Evolutionary conservation across 2,329 filamentous ascomycete genomes (phyloP).

Genomic region (Zalaria sp.): DNA sequence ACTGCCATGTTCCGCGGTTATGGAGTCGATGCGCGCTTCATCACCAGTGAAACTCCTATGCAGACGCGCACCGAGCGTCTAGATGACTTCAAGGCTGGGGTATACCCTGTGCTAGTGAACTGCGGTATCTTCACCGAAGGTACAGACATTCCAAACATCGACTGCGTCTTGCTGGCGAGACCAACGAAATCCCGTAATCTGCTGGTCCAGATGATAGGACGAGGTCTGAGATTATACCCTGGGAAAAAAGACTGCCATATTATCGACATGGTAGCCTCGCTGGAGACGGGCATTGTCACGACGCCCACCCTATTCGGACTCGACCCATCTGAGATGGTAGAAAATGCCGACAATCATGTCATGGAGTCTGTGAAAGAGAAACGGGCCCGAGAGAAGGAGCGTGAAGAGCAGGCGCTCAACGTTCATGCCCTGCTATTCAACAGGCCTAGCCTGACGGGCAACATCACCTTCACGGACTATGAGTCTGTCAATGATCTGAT

Average conservation of each 20-base stretch:
- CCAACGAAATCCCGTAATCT: constrained; percentile 89
- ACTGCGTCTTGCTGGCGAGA: constrained; percentile 76
- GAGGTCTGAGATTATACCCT: constrained; percentile 71
- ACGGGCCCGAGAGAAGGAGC: constrained; percentile 25
- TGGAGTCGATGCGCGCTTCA: constrained; percentile 70
- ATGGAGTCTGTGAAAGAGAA: constrained; percentile 42
- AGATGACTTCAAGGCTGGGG: constrained; percentile 57
- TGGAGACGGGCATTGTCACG: constrained; percentile 74
- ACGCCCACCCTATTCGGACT: constrained; percentile 88
- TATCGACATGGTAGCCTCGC: constrained; percentile 85
- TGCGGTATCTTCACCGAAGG: constrained; percentile 96
- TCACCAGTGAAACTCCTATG: constrained; percentile 69
- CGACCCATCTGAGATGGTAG: constrained; percentile 64
- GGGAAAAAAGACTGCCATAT: constrained; percentile 83
- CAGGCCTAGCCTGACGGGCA: constrained; percentile 19
- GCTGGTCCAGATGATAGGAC: constrained; percentile 92
- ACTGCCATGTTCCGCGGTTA: constrained; percentile 61
- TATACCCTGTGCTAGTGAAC: constrained; percentile 82
- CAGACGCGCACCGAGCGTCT: constrained; percentile 55
- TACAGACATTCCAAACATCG: constrained; percentile 93
- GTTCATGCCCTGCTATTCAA: not conserved
- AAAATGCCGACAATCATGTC: constrained; percentile 48
- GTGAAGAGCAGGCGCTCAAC: constrained; percentile 21
- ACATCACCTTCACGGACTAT: constrained; percentile 77
- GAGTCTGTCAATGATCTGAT: constrained; percentile 85